Conservation (phyloP, 129 eudicot species). For the Sambucus nigra region DNA sequence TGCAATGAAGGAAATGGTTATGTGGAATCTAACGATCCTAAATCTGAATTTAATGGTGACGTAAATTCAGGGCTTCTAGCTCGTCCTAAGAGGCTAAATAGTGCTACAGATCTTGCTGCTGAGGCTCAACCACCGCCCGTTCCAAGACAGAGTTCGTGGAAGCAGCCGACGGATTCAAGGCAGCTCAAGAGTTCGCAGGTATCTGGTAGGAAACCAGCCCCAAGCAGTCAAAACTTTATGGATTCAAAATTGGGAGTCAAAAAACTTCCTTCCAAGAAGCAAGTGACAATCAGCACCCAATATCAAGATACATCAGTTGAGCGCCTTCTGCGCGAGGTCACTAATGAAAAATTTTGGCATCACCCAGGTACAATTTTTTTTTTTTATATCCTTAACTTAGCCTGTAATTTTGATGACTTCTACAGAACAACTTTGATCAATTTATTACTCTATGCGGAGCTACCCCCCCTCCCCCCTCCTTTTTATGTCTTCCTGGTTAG, state of each 20-base stretch:
- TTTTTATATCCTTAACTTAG: background rate
- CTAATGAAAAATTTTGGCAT: conserved; percentile 82
- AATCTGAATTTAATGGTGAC: conserved; percentile 54
- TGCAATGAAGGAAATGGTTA: conserved; percentile 45
- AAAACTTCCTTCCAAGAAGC: conserved; percentile 75
- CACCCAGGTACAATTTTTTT: conserved; percentile 51
- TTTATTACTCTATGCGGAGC: too few relatives aligned
- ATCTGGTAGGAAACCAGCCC: conserved; percentile 37
- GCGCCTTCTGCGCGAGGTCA: conserved; percentile 91
- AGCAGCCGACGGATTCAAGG: conserved; percentile 46
- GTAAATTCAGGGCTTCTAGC: conserved; percentile 35
- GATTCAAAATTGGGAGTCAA: conserved; percentile 42
- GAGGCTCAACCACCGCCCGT: conserved; percentile 42
- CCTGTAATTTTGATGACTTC: background rate
- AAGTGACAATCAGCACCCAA: conserved; percentile 25
- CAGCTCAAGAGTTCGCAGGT: conserved; percentile 40
- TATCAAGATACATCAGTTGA: conserved; percentile 89
- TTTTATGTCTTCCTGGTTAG: too few relatives aligned
- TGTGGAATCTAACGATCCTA: conserved; percentile 55
- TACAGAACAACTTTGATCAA: background rate
- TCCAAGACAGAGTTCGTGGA: conserved; percentile 48
- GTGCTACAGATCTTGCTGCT: conserved; percentile 26
- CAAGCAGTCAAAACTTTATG: conserved; percentile 29
- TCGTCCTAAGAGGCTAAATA: conserved; percentile 45
- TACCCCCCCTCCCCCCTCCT: too few relatives aligned